Evolutionary conservation across 805 yeast species (phyloP).

Genomic region (Nakazawaea molendinolei): DNA sequence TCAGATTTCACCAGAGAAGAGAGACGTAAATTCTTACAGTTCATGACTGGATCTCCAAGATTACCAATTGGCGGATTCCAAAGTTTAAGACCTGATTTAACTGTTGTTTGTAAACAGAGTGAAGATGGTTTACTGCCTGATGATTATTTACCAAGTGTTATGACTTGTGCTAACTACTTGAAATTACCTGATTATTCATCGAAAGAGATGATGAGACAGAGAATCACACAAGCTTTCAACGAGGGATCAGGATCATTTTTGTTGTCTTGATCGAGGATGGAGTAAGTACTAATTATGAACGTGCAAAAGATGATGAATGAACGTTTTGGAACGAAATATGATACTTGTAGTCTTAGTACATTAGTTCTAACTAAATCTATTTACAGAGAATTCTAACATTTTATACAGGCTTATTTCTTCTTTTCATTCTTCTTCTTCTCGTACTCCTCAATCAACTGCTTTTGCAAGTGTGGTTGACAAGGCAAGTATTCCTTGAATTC

Average conservation of each 20-base stretch:
- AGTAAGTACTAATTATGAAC: background rate
- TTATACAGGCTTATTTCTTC: slow-evolving; percentile 16
- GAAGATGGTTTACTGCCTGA: slow-evolving; percentile 67
- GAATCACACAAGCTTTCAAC: slow-evolving; percentile 62
- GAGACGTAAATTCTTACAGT: slow-evolving; percentile 72
- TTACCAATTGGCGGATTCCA: slow-evolving; percentile 93
- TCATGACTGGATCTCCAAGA: slow-evolving; percentile 88
- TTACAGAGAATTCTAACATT: slow-evolving; percentile 1
- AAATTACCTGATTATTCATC: slow-evolving; percentile 80
- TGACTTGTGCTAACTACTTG: slow-evolving; percentile 96
- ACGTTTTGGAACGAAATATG: background rate
- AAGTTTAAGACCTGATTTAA: slow-evolving; percentile 70
- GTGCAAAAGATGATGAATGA: background rate
- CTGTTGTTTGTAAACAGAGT: slow-evolving; percentile 79
- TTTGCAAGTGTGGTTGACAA: slow-evolving; percentile 85
- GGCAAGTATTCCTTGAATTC: slow-evolving; percentile 93
- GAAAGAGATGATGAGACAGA: slow-evolving; percentile 48
- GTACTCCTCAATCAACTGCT: slow-evolving; percentile 79
- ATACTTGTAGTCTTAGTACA: too few species aligned
- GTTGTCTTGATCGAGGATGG: slow-evolving; percentile 58
- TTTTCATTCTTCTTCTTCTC: slow-evolving; percentile 47
- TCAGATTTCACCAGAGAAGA: slow-evolving; percentile 44
- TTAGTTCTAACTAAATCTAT: background rate
- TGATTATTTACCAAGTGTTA: slow-evolving; percentile 88
- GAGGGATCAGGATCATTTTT: slow-evolving; percentile 90